Base-by-base conservation (phyloP, 139 green algal species). In the Chlorella ohadii region DNA sequence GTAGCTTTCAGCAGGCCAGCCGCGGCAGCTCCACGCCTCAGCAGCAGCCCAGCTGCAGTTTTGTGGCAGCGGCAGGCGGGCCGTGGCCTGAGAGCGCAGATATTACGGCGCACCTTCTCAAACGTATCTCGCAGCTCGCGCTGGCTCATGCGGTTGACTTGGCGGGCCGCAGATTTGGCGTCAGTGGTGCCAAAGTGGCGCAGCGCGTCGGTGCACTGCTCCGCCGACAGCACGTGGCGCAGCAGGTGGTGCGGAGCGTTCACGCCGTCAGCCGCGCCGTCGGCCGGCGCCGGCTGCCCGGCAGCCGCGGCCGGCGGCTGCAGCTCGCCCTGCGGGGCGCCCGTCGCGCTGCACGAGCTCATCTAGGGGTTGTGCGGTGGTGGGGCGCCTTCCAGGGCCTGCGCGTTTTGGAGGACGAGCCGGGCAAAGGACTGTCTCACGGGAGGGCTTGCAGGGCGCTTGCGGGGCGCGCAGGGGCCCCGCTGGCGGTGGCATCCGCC, bases 71-170 rank as follows among this genome's bases (percentile, higher is more conserved):
- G 57, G 64, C 64, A 39, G 19, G 44, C 44, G 44, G 44, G 44
- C 44, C 44, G 44, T 51, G 44, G 44, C 44, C 6, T 51, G 44
- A 9, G 44, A 51, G 44, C 44, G 44, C 44, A 51, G 44, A 6
- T 6, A 9, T 6, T 9, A 51, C 6, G 44, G 44, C 59, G 7
- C 39, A 83, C 78, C 78, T 83, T 84, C 22, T 47, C 47, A 71
- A 84, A 84, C 65, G 68, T 77, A 38, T 68, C 77, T 20, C 82
- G 77, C 68, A 88, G 56, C 28, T 88, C 77, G 25, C 77, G 77
- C 77, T 88, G 84, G 68, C 77, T 74, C 56, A 88, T 77, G 47
- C 68, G 67, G 68, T 67, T 77, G 39, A 88, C 67, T 59, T 66
- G 64, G 34, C 68, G 57, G 0, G 77, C 59, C 4, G 81, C 70